Percentiles rank a stretch among this genome's conserved stretches.
Evolutionary conservation across 345 rosid species (phyloP).

Genomic region (Physaria fendleri): DNA sequence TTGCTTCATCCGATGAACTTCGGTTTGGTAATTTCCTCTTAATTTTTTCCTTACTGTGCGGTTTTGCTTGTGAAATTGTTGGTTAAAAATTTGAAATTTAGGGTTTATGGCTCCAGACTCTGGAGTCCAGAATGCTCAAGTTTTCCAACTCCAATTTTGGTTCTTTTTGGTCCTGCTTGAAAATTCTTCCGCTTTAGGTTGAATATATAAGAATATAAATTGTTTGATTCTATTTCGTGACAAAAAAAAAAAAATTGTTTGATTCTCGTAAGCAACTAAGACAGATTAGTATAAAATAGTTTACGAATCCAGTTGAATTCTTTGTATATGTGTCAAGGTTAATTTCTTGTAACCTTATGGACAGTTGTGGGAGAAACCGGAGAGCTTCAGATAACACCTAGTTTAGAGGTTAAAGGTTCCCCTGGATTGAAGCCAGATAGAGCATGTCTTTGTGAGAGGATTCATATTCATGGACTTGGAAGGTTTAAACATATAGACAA

Average conservation of each 20-base stretch:
- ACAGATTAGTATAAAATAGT: neutral
- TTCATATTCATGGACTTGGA: conserved; percentile 50
- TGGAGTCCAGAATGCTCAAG: too few species aligned
- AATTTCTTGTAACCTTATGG: neutral
- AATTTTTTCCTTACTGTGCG: neutral
- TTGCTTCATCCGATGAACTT: conserved; percentile 30
- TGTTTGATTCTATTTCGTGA: too few species aligned
- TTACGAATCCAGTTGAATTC: neutral
- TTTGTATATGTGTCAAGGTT: neutral
- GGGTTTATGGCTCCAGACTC: conserved; percentile 34
- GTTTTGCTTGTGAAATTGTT: neutral
- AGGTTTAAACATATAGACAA: conserved; percentile 56
- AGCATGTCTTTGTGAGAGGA: conserved; percentile 59
- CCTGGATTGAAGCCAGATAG: conserved; percentile 66
- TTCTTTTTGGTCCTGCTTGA: too few species aligned
- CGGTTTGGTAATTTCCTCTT: conserved; percentile 36
- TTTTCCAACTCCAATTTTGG: too few species aligned
- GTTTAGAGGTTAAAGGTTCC: conserved; percentile 45
- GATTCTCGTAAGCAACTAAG: neutral
- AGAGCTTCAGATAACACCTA: conserved; percentile 43
- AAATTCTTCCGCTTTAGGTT: neutral
- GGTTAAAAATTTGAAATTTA: conserved; percentile 15
- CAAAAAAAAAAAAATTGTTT: too few species aligned
- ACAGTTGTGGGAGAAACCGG: conserved; percentile 52
- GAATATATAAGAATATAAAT: neutral